Conservation (phyloP, 345 rosid species). For the Carallia pectinifolia region DNA sequence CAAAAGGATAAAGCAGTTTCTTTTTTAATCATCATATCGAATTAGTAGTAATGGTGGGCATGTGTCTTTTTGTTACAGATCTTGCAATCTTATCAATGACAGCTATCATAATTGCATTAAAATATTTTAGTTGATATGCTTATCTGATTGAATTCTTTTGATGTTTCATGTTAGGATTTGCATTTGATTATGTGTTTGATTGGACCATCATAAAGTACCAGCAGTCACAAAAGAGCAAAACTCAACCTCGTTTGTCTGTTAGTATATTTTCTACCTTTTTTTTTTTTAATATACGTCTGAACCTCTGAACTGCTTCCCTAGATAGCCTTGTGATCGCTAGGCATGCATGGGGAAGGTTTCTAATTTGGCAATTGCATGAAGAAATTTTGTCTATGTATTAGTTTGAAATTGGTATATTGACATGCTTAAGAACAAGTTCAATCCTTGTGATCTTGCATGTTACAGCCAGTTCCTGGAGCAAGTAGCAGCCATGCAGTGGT, state of each 20-base stretch:
- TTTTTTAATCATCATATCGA: too few species aligned
- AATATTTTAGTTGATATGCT: too few species aligned
- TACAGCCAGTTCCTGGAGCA: conserved; percentile 67
- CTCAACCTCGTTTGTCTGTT: conserved; percentile 60
- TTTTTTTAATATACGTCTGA: background rate
- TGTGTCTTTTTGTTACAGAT: too few species aligned
- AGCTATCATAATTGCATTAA: too few species aligned
- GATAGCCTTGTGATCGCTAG: background rate
- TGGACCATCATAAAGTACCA: conserved; percentile 96
- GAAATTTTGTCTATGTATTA: background rate
- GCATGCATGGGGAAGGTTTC: background rate
- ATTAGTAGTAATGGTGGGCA: too few species aligned
- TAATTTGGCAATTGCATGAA: conserved; percentile 5
- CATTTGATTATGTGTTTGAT: conserved; percentile 81
- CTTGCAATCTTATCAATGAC: too few species aligned
- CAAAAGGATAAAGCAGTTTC: too few species aligned
- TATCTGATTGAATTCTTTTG: background rate
- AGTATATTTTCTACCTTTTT: conserved; percentile 22
- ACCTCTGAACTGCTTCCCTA: too few species aligned
- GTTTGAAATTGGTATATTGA: conserved; percentile 5
- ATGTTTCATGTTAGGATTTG: conserved; percentile 53
- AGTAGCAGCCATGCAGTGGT: conserved; percentile 51
- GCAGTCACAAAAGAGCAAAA: conserved; percentile 47
- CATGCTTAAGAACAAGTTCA: background rate
- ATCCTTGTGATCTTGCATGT: conserved; percentile 7